Percentiles rank a stretch among this genome's conserved stretches.
These are phyloP conservation scores for Jimgerdemannia lactiflua DNA, from an alignment of 192 early-diverging fungal genomes.

Conservation along the genomic window DNA sequence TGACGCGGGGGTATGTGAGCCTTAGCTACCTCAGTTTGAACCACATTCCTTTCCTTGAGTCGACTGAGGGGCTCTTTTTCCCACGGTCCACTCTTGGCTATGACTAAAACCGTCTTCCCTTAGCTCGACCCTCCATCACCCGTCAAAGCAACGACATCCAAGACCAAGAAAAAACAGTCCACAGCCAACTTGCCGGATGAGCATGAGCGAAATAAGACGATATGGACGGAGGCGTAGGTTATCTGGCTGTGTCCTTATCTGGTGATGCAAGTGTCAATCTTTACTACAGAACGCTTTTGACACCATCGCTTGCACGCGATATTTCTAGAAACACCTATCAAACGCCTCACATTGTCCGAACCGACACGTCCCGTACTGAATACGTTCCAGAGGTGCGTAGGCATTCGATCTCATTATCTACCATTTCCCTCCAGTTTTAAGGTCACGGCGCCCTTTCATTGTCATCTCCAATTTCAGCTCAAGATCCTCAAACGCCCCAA, in stretches of 20 bases:
- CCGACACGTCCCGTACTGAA: not conserved
- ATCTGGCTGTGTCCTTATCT: not conserved
- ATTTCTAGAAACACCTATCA: not conserved
- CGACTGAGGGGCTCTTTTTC: not conserved
- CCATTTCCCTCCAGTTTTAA: too few relatives aligned
- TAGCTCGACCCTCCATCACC: not conserved
- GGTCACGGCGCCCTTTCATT: not conserved
- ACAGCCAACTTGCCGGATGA: not conserved
- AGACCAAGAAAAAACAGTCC: not conserved
- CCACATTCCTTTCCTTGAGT: not conserved
- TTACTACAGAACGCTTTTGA: too few relatives aligned
- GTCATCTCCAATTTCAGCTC: not conserved
- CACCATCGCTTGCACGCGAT: too few relatives aligned
- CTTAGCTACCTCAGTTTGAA: too few relatives aligned
- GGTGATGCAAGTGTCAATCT: too few relatives aligned
- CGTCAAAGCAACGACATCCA: not conserved
- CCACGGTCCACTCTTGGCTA: not conserved
- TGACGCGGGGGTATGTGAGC: not conserved
- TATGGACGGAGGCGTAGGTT: conserved; percentile 4
- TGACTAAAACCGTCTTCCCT: not conserved
- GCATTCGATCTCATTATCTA: not conserved
- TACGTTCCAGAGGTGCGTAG: not conserved
- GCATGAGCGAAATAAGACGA: not conserved
- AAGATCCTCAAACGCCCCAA: conserved; percentile 2
- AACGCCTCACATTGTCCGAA: not conserved